Evolutionary conservation across 169 alveolate species (phyloP), one percentile per base, ranked within the genome.

Genomic region (Eimeria falciformis): DNA sequence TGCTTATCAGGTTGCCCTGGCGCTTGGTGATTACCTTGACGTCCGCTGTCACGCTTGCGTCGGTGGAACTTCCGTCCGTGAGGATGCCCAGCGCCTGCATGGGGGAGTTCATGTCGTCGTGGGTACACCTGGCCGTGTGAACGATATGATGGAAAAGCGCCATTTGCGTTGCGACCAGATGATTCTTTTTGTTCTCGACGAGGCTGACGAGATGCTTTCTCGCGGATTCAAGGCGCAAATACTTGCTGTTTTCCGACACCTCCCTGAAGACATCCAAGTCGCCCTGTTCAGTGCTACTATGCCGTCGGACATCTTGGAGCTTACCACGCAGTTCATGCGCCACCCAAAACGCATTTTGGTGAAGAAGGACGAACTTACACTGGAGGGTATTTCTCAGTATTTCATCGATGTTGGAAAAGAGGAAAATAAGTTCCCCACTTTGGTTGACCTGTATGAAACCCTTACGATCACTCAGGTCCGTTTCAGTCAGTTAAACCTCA

Each of bases 41-140:
- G 95, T 96, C 50, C 93, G 88, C 29, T 83, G 99, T 91, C 99
- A 98, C 94, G 99, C 99, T 23, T 98, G 99, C 90, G 98, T 98
- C 25, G 99, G 99, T 23, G 99, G 99, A 25, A 99, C 99, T n/a
- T 98, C 96, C 43, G 98, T 99, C 62, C 96, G 99, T 87, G 99
- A 99, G 69, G 99, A 99, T 92, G 98, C 98, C 85, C 97, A 97
- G 93, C 97, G 96, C 75, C 96, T 99, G 78, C 97, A 97, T 93
- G 97, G 96, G 62, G 99, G 99, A 18, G 99, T 98, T n/a, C 99
- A 99, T 95, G 97, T 99, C 91, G 99, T 99, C 14, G 99, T 99
- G 66, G 99, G 99, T 5, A 99, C 99, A 29, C 99, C 99, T 17
- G 99, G 99, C 21, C 98, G 99, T 94, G 99, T 99, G 47, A 96